Conservation (phyloP, 768 basidiomycete species). For the Trametes sanguinea region DNA sequence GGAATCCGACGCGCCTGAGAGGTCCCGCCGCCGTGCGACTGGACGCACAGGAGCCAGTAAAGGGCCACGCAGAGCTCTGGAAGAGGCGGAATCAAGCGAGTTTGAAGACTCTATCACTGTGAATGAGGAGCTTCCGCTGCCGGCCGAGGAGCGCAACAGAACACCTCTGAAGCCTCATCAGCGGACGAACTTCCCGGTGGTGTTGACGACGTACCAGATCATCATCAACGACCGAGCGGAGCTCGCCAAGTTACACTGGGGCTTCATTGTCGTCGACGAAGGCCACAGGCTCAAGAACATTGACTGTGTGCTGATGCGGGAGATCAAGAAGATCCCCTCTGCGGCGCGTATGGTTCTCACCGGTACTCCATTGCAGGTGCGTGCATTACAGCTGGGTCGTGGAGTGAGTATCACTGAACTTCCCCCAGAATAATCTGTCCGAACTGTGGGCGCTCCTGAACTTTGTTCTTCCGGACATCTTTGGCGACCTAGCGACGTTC, state of each 20-base stretch:
- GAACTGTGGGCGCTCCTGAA: conserved; percentile 96
- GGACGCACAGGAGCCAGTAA: background rate
- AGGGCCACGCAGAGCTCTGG: background rate
- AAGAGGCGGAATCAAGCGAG: conserved; percentile 18
- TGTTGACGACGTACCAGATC: conserved; percentile 92
- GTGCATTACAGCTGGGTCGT: conserved; percentile 26
- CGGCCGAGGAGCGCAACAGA: conserved; percentile 15
- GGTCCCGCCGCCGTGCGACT: background rate
- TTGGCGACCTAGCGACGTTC: conserved; percentile 85
- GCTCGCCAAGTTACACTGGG: conserved; percentile 70
- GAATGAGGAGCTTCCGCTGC: conserved; percentile 6
- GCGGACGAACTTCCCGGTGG: conserved; percentile 64
- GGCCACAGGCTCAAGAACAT: conserved; percentile 96
- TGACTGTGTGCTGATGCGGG: conserved; percentile 85
- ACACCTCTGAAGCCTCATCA: conserved; percentile 33
- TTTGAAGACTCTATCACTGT: conserved; percentile 19
- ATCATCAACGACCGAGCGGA: conserved; percentile 79
- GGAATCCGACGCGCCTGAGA: background rate
- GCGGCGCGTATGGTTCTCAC: conserved; percentile 93
- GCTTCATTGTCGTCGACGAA: conserved; percentile 95
- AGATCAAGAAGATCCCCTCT: conserved; percentile 83
- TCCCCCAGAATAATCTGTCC: conserved; percentile 81
- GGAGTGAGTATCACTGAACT: background rate
- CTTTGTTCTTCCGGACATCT: conserved; percentile 93
- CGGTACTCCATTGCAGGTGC: conserved; percentile 92